Conservation (phyloP, 129 eudicot species). For the Lonicera japonica region DNA sequence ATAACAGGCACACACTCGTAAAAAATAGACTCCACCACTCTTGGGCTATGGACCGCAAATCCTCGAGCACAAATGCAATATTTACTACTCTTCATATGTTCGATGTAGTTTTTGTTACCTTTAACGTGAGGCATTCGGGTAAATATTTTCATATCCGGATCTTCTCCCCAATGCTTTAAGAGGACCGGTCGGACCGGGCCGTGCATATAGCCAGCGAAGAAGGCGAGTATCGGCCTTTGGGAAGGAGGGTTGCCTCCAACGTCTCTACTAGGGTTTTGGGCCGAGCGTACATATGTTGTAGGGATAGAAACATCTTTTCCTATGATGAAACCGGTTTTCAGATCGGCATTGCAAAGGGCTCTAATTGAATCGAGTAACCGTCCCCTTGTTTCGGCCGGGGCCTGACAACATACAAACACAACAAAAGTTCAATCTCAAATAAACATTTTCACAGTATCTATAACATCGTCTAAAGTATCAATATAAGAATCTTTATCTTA, state of each 20-base stretch:
- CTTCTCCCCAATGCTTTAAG: slow-evolving; percentile 61
- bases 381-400: slow-evolving; percentile 61
- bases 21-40: slow-evolving; percentile 64
- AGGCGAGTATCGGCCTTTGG: slow-evolving; percentile 41
- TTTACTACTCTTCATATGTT: slow-evolving; percentile 65
- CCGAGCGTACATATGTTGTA: slow-evolving; percentile 40
- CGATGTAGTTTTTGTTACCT: slow-evolving; percentile 64
- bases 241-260: slow-evolving; percentile 51
- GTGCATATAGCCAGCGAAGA: slow-evolving; percentile 66
- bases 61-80: slow-evolving; percentile 70
- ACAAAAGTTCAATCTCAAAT: background rate
- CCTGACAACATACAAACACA: slow-evolving; percentile 25
- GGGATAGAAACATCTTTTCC: slow-evolving; percentile 68
- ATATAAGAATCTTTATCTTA: background rate
- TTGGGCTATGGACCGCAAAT: slow-evolving; percentile 59
- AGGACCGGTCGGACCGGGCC: slow-evolving; percentile 53
- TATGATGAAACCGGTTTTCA: slow-evolving; percentile 32
- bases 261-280: slow-evolving; percentile 35
- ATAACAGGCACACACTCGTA: slow-evolving; percentile 65
- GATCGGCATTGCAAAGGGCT: slow-evolving; percentile 59
- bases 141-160: slow-evolving; percentile 51
- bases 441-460: background rate
- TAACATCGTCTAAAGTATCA: no score
- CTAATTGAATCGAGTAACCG: slow-evolving; percentile 40
- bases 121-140: slow-evolving; percentile 44